Conservation (phyloP, 2,329 filamentous ascomycete genomes). For the Talaromyces atroroseus region DNA sequence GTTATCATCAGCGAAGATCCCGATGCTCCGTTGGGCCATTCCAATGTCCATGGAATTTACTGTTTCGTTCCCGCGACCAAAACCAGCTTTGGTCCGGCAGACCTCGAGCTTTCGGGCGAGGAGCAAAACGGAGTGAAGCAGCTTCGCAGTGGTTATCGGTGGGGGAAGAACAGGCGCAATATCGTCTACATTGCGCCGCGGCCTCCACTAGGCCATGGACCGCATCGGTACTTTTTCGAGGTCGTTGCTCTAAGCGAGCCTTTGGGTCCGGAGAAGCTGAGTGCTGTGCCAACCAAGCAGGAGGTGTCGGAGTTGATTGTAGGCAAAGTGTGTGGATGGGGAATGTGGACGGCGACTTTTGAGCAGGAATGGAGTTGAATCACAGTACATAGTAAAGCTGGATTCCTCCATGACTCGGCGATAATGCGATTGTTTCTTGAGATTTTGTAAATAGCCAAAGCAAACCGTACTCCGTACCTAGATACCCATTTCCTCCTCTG, state of each 20-base stretch:
- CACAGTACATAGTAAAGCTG: background rate
- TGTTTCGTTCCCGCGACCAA: conserved; percentile 30
- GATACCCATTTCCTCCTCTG: no score
- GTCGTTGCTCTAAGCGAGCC: conserved; percentile 45
- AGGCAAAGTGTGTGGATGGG: conserved; percentile 49
- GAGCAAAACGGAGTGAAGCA: background rate
- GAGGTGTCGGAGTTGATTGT: conserved; percentile 42
- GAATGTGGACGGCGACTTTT: conserved; percentile 37
- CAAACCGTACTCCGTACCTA: background rate
- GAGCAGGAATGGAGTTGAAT: conserved; percentile 24
- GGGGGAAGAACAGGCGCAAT: conserved; percentile 39
- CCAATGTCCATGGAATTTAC: conserved; percentile 16
- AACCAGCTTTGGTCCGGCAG: conserved; percentile 29
- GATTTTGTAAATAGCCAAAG: background rate
- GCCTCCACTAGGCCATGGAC: conserved; percentile 47
- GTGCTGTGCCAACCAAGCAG: conserved; percentile 36
- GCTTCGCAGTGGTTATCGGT: conserved; percentile 42
- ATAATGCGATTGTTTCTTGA: background rate
- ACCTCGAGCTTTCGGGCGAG: conserved; percentile 31
- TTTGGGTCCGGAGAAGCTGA: conserved; percentile 36
- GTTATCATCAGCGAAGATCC: conserved; percentile 18
- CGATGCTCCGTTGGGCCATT: conserved; percentile 16
- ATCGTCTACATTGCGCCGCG: conserved; percentile 43
- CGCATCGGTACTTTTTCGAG: conserved; percentile 50
- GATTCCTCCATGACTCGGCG: background rate